Evolutionary conservation across 345 rosid genomes (phyloP).

Genomic region (Heritiera littoralis): DNA sequence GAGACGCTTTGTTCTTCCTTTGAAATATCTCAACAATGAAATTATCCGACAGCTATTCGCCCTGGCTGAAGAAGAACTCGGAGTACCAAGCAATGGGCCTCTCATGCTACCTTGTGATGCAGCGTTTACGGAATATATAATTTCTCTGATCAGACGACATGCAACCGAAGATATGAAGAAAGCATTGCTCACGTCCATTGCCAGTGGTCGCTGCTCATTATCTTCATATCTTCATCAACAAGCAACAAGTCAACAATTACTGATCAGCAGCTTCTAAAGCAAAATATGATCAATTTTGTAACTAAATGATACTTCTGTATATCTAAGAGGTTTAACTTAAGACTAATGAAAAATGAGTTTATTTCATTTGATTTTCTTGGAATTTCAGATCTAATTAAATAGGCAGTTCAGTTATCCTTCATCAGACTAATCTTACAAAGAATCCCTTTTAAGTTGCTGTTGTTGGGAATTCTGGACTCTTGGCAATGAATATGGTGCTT

Average conservation of each 20-base stretch:
- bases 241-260: background rate
- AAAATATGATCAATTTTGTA: background rate
- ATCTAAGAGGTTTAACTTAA: background rate
- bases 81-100: constrained; percentile 29
- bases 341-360: background rate
- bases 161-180: constrained; percentile 7
- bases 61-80: constrained; percentile 42
- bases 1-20: constrained; percentile 31
- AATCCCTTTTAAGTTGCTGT: background rate
- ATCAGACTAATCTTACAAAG: background rate
- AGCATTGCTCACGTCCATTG: constrained; percentile 21
- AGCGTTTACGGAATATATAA: constrained; percentile 29
- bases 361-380: background rate
- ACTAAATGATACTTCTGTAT: background rate
- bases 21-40: constrained; percentile 24
- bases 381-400: background rate
- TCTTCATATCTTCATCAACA: constrained; percentile 5
- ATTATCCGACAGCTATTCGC: constrained; percentile 29
- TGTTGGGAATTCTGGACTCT: too few species aligned
- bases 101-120: constrained; percentile 41
- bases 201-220: constrained; percentile 11
- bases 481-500: too few species aligned
- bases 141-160: constrained; percentile 20
- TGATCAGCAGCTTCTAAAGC: background rate
- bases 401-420: background rate